These are phyloP conservation scores for Termitomyces sp. DNA, from an alignment of 768 basidiomycete genomes.

Conservation along the genomic window DNA sequence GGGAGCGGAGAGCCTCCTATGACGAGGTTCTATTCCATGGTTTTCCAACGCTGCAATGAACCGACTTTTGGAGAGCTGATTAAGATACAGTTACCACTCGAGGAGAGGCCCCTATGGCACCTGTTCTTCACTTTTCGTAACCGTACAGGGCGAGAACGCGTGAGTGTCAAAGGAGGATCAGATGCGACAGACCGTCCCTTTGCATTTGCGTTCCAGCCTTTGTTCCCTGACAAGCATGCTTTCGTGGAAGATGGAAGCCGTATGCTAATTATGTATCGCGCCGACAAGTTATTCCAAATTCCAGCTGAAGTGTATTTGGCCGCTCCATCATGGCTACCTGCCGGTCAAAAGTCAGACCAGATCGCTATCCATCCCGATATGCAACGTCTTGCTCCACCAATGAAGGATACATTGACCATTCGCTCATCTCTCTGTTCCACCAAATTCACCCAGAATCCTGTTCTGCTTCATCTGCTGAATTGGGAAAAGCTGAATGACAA, in stretches of 20 bases:
- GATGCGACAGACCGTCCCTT: slow-evolving; percentile 71
- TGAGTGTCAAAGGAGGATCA: slow-evolving; percentile 26
- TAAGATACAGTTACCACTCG: slow-evolving; percentile 74
- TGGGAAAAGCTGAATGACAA: slow-evolving; percentile 74
- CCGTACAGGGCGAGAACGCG: slow-evolving; percentile 50
- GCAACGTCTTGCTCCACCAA: slow-evolving; percentile 58
- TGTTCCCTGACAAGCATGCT: slow-evolving; percentile 71
- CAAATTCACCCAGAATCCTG: slow-evolving; percentile 85
- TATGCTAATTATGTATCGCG: slow-evolving; percentile 77
- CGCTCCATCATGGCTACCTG: slow-evolving; percentile 56
- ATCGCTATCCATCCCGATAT: slow-evolving; percentile 56
- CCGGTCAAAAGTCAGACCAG: slow-evolving; percentile 60
- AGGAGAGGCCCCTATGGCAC: slow-evolving; percentile 76
- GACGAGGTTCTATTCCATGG: slow-evolving; percentile 84
- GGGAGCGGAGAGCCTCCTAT: slow-evolving; percentile 84
- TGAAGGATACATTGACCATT: slow-evolving; percentile 75
- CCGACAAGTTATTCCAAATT: slow-evolving; percentile 64
- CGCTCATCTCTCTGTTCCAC: slow-evolving; percentile 93
- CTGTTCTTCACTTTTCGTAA: slow-evolving; percentile 93
- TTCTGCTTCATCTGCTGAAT: slow-evolving; percentile 72
- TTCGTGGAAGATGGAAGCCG: slow-evolving; percentile 92
- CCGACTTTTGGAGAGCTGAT: slow-evolving; percentile 94
- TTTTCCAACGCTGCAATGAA: slow-evolving; percentile 82
- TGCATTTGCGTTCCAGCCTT: slow-evolving; percentile 89
- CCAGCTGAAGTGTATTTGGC: slow-evolving; percentile 68